Evolutionary conservation across 257 asterid genomes (phyloP).

Genomic region (Nyctanthes arbortristis): DNA sequence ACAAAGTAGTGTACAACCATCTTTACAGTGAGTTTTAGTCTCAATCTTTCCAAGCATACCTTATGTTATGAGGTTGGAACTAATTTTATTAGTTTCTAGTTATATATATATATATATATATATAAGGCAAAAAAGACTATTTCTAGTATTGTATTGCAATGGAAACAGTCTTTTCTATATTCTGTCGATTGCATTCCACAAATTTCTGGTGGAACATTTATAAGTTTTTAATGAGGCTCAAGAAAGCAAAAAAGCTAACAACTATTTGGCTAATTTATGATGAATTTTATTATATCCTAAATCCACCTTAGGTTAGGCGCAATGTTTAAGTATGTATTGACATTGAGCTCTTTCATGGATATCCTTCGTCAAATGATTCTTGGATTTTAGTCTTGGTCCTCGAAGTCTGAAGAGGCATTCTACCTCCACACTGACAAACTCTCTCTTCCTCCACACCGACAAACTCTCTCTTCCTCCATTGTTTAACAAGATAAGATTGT

Average conservation of each 20-base stretch:
- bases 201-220: no score
- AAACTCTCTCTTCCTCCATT: no score
- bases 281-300: neutral
- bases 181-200: no score
- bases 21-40: constrained; percentile 62
- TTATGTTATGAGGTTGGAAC: neutral
- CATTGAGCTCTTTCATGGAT: neutral
- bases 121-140: neutral
- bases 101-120: neutral
- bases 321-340: neutral
- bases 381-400: constrained; percentile 8
- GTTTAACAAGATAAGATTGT: no score
- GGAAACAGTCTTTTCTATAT: neutral
- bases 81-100: neutral
- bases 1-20: constrained; percentile 77
- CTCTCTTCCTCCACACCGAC: no score
- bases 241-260: neutral
- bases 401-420: no score
- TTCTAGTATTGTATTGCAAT: neutral
- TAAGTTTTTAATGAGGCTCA: neutral
- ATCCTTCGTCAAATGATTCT: constrained; percentile 1
- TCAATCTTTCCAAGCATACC: neutral
- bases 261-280: no score
- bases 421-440: no score
- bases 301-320: neutral